These are phyloP conservation scores for Cryphonectria nitschkei DNA, from an alignment of 2,329 filamentous ascomycete genomes.

Conservation along the genomic window DNA sequence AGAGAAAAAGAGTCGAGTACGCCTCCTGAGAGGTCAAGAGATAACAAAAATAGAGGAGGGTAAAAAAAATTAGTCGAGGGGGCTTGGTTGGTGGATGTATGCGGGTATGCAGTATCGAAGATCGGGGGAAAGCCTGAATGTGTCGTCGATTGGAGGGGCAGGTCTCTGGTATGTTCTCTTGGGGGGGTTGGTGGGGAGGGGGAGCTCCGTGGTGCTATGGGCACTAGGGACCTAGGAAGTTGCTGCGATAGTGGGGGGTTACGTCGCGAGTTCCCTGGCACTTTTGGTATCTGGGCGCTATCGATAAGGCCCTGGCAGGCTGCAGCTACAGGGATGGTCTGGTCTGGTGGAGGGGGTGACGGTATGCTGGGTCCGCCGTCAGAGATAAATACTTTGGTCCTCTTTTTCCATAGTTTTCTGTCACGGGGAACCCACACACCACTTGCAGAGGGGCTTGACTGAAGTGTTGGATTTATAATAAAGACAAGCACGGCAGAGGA, in stretches of 20 bases:
- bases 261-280: constrained; percentile 1
- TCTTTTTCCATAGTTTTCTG: not conserved
- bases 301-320: constrained; percentile 21
- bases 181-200: not conserved
- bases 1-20: not conserved
- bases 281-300: constrained; percentile 6
- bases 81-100: not conserved
- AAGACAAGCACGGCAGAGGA: not conserved
- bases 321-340: constrained; percentile 8
- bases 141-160: constrained; percentile 13
- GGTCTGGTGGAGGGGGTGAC: not conserved
- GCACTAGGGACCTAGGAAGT: not conserved
- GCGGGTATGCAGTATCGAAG: not conserved
- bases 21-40: not conserved
- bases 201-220: not conserved
- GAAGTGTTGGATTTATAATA: not conserved
- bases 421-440: not conserved
- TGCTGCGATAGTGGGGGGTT: not conserved
- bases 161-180: constrained; percentile 5
- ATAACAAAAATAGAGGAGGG: not conserved
- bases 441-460: not conserved
- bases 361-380: constrained; percentile 12
- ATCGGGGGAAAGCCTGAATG: not conserved
- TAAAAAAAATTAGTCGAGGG: not conserved
- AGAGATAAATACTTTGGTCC: not conserved